These are phyloP conservation scores for Cutaneotrichosporon cutaneum DNA, from an alignment of 1,284 basidiomycete species.

Conservation along the genomic window DNA sequence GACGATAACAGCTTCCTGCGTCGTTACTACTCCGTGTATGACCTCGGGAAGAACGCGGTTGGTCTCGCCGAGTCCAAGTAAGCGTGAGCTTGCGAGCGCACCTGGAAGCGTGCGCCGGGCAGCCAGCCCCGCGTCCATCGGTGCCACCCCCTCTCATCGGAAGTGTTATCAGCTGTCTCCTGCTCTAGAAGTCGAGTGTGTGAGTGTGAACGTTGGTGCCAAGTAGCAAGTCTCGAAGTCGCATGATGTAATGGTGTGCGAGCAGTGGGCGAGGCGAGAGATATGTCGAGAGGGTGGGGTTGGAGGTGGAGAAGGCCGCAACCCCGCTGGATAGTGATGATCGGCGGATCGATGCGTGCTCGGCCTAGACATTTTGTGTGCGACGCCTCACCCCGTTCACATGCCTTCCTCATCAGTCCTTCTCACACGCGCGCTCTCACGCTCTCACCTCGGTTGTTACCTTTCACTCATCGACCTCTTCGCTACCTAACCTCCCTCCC, in stretches of 20 bases:
- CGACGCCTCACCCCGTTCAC: no score
- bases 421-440: no score
- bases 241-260: background rate
- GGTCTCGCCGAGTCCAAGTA: slow-evolving; percentile 38
- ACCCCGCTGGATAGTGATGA: no score
- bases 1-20: no score
- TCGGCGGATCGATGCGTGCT: no score
- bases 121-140: background rate
- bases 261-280: background rate
- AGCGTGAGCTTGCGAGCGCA: background rate
- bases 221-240: background rate
- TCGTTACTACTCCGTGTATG: slow-evolving; percentile 92
- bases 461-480: no score
- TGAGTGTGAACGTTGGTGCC: background rate
- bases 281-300: no score
- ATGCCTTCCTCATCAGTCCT: no score
- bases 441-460: no score
- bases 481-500: no score
- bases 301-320: no score
- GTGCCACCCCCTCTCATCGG: background rate
- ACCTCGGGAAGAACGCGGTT: slow-evolving; percentile 63
- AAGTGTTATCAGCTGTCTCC: background rate
- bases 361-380: no score
- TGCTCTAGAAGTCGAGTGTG: background rate
- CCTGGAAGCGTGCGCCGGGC: background rate